A percentile compares a stretch with the other conserved stretches of the same genome.
Evolutionary conservation across 2,329 filamentous ascomycete species (phyloP).

Genomic region (Cytospora mali): DNA sequence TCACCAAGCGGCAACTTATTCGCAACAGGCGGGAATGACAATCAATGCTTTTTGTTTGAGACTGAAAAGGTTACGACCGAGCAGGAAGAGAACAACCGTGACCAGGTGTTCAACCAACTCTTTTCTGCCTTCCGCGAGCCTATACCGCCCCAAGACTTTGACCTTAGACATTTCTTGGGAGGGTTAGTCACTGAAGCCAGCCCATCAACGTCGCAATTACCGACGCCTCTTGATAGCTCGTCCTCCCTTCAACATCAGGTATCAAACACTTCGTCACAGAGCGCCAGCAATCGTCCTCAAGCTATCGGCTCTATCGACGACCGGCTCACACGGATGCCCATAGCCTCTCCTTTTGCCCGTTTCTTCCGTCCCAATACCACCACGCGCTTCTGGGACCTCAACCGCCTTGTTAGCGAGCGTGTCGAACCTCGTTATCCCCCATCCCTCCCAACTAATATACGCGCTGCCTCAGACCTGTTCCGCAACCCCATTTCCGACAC

Average conservation of each 20-base stretch:
- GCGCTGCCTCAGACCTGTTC: constrained; percentile 19
- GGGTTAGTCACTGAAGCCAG: neutral
- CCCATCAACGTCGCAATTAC: neutral
- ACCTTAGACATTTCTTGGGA: constrained; percentile 9
- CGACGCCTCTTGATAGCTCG: neutral
- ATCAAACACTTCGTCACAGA: constrained; percentile 9
- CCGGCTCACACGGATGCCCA: constrained; percentile 12
- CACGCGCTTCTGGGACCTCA: constrained; percentile 26
- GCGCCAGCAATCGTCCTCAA: constrained; percentile 1
- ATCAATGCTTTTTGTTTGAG: constrained; percentile 81
- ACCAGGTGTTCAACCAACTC: constrained; percentile 10
- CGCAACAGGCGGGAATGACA: constrained; percentile 91
- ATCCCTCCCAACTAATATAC: constrained; percentile 9
- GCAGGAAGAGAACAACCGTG: constrained; percentile 6
- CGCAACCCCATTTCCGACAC: constrained; percentile 24
- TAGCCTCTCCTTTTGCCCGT: constrained; percentile 14
- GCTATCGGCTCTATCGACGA: constrained; percentile 24
- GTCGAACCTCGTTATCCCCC: constrained; percentile 17
- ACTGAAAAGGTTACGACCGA: constrained; percentile 56
- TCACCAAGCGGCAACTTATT: constrained; percentile 75
- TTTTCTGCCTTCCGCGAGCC: constrained; percentile 26
- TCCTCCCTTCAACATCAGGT: constrained; percentile 4
- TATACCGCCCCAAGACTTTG: constrained; percentile 18
- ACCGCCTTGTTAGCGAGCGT: constrained; percentile 19
- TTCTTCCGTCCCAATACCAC: constrained; percentile 21